Conservation (phyloP, 140 eudicot genomes). For the Flaveria floridana region DNA sequence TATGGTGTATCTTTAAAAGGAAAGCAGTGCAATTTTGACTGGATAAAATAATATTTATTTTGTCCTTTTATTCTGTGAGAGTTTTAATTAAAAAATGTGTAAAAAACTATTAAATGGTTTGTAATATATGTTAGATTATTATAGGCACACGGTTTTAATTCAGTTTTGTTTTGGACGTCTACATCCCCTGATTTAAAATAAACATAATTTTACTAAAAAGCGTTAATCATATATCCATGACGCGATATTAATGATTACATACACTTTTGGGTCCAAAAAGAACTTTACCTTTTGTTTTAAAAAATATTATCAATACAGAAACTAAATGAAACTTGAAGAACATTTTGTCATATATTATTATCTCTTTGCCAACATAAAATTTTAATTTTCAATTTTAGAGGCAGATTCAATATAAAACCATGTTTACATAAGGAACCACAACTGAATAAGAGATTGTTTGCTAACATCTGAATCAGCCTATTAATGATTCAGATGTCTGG, state of each 20-base stretch:
- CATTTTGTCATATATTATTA: no score
- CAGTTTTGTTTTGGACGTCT: neutral
- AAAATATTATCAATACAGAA: neutral
- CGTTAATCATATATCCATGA: constrained; percentile 17
- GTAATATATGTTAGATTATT: neutral
- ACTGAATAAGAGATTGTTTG: neutral
- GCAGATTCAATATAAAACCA: neutral
- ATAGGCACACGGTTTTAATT: neutral
- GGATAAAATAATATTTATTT: neutral
- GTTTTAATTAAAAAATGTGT: neutral
- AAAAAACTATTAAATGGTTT: neutral
- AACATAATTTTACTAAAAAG: constrained; percentile 9
- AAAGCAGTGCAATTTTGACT: constrained; percentile 7
- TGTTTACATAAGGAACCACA: neutral
- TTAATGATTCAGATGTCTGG: no score
- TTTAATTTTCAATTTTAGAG: no score
- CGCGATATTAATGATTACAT: constrained; percentile 18
- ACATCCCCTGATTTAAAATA: neutral
- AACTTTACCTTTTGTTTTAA: constrained; percentile 30
- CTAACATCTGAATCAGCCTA: no score
- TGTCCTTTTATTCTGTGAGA: neutral
- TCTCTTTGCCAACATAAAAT: no score
- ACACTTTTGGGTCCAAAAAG: constrained; percentile 35
- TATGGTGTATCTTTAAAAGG: neutral
- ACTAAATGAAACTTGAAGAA: neutral